Evolutionary conservation across 306 rosid genomes (phyloP), one percentile per base, ranked within the genome.

Genomic region (Quercus wislizeni): DNA sequence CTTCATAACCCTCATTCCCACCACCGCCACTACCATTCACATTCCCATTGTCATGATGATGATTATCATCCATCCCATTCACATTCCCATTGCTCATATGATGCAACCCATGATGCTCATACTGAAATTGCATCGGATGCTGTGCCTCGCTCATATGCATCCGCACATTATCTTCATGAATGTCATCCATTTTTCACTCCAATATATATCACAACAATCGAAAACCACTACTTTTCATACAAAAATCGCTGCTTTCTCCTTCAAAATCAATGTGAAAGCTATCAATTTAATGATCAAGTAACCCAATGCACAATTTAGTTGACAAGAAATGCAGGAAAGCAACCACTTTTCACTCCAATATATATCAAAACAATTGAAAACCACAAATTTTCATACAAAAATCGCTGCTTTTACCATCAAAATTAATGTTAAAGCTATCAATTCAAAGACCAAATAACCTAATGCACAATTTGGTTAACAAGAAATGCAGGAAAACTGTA

Each of bases 81-180:
- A 88, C 97, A 76, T 91, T 82, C 65, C 89, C 97, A 76, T 91
- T 87, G 78, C 73, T 86, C 89, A 88, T 78, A 68, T 86, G 90
- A 75, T 85, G 91, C 84, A 89, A 62, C 35, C 82, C 90, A 52
- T 88, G 89, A 76, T 83, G 92, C 82, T 80, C 88, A 65, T 88
- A 89, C 12, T 82, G 82, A 58, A 85, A 74, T n/a, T 80, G 90
- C 75, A 86, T 65, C 52, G 90, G 55, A 83, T 88, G 89, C 35
- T 87, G 91, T 38, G 84, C 88, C 69, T 88, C 85, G 77, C 58
- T 69, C 33, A 86, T 78, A 73, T 86, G 87, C 78, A 88, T 86
- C 76, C 58, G 77, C 27, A 83, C 86, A 85, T 88, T 87, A 76
- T 76, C 75, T 80, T 86, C 91, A 63, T 80, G 85, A 79, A 86